Conservation (phyloP, 495 filamentous ascomycete genomes). For the Daldinia decipiens region DNA sequence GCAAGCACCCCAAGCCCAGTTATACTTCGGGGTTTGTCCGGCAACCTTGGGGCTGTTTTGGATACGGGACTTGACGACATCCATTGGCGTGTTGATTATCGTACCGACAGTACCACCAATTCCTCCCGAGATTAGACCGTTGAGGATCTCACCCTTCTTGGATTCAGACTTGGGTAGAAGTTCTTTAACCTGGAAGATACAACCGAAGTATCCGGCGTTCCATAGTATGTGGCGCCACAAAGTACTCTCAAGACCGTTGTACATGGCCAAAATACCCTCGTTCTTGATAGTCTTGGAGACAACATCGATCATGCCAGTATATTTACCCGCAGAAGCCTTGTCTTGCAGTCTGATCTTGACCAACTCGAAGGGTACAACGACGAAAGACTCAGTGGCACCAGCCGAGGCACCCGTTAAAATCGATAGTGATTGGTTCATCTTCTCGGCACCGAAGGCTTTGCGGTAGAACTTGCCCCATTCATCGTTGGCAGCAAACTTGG, state of each 20-base stretch:
- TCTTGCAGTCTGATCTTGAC: conserved; percentile 95
- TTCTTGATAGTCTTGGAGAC: conserved; percentile 80
- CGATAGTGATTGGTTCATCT: conserved; percentile 91
- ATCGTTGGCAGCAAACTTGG: conserved; percentile 99
- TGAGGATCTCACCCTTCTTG: conserved; percentile 82
- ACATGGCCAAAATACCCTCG: conserved; percentile 89
- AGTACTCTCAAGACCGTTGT: conserved; percentile 96
- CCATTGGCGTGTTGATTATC: conserved; percentile 94
- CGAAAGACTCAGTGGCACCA: conserved; percentile 94
- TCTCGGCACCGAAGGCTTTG: conserved; percentile 77
- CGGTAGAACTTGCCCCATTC: conserved; percentile 95
- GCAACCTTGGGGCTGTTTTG: conserved; percentile 88
- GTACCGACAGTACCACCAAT: conserved; percentile 93
- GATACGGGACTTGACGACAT: conserved; percentile 97
- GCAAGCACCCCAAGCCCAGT: conserved; percentile 93
- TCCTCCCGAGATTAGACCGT: conserved; percentile 87
- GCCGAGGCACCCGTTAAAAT: conserved; percentile 93
- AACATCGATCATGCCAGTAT: conserved; percentile 92
- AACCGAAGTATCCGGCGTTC: conserved; percentile 98
- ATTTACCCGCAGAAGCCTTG: conserved; percentile 91
- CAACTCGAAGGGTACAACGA: conserved; percentile 92
- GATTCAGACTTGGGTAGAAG: conserved; percentile 80
- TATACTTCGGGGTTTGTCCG: conserved; percentile 88
- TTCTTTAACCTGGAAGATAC: conserved; percentile 93
- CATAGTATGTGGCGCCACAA: conserved; percentile 97